Base-by-base conservation (phyloP, 2,329 filamentous ascomycete genomes). In the Cladophialophora psammophila region DNA sequence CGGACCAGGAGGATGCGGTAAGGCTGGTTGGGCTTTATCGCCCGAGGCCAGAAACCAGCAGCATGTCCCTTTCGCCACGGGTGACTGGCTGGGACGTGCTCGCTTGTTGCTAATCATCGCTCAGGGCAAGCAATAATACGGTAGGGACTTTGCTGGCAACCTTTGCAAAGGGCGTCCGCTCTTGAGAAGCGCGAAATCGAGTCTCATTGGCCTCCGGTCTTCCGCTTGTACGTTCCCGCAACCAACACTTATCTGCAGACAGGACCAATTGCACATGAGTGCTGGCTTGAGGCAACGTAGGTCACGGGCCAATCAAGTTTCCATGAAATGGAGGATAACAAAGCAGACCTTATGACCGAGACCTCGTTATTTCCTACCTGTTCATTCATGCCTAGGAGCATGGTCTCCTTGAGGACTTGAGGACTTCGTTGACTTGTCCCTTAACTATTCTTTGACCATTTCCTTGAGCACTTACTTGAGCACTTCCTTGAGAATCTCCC, bases 231-330 rank as follows among this genome's bases (percentile, higher is more conserved):
- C 31, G 10, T 65, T 65, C 34, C 5, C 26, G 15, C 15, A 45
- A 58, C 61, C 50, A 64, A 67, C 61, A 50, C 50, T 67, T 45
- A 57, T 54, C 65, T 61, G 26, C 26, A 26, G 26, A 26, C 26
- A 26, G 26, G 26, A 26, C 26, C 26, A 26, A 26, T 26, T 26
- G 26, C 26, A 26, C 26, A 2, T 26, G 26, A 42, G 7, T 31
- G 45, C 45, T 48, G n/a, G 2, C 42, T 48, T 48, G 26, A 26
- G 26, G 2, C 2, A 26, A 26, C 26, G 26, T 26, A 26, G 3
- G 26, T 26, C 26, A 26, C 26, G 26, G 26, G 2, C 3, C 26
- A 26, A 26, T 26, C 26, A 26, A 26, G 2, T 26, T 26, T 26
- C 26, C 26, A 26, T 26, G 26, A 26, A 26, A 2, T 26, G 26